Base-by-base conservation (phyloP, 1,284 basidiomycete genomes). In the Malassezia obtusa region DNA sequence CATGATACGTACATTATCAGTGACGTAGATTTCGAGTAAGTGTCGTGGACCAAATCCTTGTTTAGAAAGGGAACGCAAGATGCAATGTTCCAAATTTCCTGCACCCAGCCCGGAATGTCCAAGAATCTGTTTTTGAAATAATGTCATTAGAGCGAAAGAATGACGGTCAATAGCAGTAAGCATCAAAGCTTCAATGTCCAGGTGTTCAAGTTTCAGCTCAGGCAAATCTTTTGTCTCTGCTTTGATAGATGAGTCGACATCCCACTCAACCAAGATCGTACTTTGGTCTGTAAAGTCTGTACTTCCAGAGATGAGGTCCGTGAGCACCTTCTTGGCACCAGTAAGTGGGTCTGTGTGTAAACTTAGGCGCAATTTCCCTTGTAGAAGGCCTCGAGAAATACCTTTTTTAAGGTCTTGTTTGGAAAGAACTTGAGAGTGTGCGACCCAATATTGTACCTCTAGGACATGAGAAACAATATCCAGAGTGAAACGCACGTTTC, bases 361-460 rank as follows among this genome's bases (percentile, higher is more conserved):
- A 12, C 30, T 12, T 19, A 55, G 47, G 14, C 10, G 21, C n/a
- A 55, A n/a, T 4, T 24, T 25, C 15, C 52, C 52, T 14, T 45
- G 33, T 28, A 55, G 35, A 6, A 47, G 26, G 19, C 24, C 25
- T 30, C 36, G 21, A 4, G 35, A 9, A 14, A 22, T 30, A 12
- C 31, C 26, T 12, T 21, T 45, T 1, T 35, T 52, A 9, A n/a
- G 24, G 6, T 43, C 40, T 11, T 24, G 17, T 4, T 17, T 30
- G 5, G n/a, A 25, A 2, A 31, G 25, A 10, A 19, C 11, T 4
- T n/a, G 19, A 2, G 31, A 15, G 9, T 50, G 38, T 2, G 37
- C 26, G 9, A 19, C 36, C 67, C 67, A 68, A 51, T 68, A 68
- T 25, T 53, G 41, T 14, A 68, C 31, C 1, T 56, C 59, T 10